Evolutionary conservation across 148 eudicot genomes (phyloP).

Genomic region (Rhododendron vialii): DNA sequence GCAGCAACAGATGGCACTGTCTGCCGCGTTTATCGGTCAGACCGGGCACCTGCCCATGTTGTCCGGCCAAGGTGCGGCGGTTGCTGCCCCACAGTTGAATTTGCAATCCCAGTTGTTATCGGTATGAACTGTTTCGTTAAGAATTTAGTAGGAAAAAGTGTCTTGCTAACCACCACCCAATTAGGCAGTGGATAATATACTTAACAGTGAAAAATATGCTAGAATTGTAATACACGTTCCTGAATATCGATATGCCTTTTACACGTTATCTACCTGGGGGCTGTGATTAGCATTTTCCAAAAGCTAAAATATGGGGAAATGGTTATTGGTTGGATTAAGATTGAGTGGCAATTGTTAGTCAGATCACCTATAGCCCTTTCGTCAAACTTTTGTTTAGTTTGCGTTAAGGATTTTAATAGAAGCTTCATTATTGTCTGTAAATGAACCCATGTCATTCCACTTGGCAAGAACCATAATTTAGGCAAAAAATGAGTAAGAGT

Average conservation of each 20-base stretch:
- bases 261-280: not conserved
- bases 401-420: not conserved
- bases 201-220: not conserved
- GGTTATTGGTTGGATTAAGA: not conserved
- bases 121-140: slow-evolving; percentile 31
- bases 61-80: slow-evolving; percentile 42
- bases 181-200: not conserved
- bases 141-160: not conserved
- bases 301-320: not conserved
- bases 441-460: not conserved
- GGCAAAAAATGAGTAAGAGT: not conserved
- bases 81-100: slow-evolving; percentile 46
- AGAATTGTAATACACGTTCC: not conserved
- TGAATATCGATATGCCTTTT: not conserved
- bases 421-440: not conserved
- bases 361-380: not conserved
- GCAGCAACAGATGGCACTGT: slow-evolving; percentile 38
- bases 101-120: slow-evolving; percentile 58
- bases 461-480: not conserved
- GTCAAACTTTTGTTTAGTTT: not conserved
- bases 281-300: not conserved
- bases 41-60: slow-evolving; percentile 53
- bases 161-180: not conserved
- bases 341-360: not conserved
- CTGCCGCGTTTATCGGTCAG: slow-evolving; percentile 48